These are phyloP conservation scores for Pleurotus pulmonarius DNA, from an alignment of 768 basidiomycete genomes.

Conservation along the genomic window DNA sequence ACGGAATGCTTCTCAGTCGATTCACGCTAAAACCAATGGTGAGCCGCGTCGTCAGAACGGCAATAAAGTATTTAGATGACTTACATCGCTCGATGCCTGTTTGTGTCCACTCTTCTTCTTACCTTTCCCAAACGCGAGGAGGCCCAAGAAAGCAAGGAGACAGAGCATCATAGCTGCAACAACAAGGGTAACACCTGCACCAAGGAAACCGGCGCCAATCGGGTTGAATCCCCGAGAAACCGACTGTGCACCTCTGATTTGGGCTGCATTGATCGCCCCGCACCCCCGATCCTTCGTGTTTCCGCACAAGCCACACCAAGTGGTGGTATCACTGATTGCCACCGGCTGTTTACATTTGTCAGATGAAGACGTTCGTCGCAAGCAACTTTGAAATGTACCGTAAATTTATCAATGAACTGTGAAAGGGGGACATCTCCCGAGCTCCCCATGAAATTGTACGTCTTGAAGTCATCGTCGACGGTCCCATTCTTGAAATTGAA, in stretches of 20 bases:
- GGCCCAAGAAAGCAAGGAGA: constrained; percentile 37
- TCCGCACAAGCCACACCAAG: constrained; percentile 59
- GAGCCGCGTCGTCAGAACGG: too few relatives aligned
- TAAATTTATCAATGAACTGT: constrained; percentile 38
- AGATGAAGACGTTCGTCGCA: not conserved
- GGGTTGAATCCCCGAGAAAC: constrained; percentile 38
- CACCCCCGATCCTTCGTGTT: constrained; percentile 60
- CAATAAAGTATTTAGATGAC: not conserved
- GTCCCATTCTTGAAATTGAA: constrained; percentile 74
- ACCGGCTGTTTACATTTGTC: constrained; percentile 34
- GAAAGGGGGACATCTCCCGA: constrained; percentile 53
- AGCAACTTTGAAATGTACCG: constrained; percentile 16
- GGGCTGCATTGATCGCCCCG: constrained; percentile 33
- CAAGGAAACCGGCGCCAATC: constrained; percentile 66
- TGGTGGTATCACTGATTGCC: constrained; percentile 45
- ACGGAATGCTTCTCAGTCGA: constrained; percentile 1
- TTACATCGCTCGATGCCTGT: not conserved
- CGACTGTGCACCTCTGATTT: constrained; percentile 9
- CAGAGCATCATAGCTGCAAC: constrained; percentile 34
- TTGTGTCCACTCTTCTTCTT: not conserved
- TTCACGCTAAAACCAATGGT: not conserved
- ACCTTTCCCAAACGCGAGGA: constrained; percentile 24
- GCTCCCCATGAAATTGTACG: constrained; percentile 42
- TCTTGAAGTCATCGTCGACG: constrained; percentile 37
- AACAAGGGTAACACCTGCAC: constrained; percentile 51